A percentile compares a stretch with the other conserved stretches of the same genome.
These are phyloP conservation scores for Coniochaeta sp. DNA, from an alignment of 2,329 filamentous ascomycete species.

Conservation along the genomic window DNA sequence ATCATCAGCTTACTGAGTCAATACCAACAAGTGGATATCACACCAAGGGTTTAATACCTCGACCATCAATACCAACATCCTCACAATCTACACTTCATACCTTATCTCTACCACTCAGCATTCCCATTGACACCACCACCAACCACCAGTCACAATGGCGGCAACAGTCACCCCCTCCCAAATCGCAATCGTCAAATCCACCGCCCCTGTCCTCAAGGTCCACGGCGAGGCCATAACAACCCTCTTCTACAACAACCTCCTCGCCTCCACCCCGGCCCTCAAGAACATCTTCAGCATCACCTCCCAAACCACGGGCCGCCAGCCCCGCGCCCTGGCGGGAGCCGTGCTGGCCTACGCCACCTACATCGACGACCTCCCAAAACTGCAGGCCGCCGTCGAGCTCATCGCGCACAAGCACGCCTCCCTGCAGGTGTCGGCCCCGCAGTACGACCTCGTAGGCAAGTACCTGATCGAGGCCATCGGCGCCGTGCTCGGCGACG, in stretches of 20 bases:
- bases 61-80: too few species aligned
- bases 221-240: slow-evolving; percentile 65
- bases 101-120: background rate
- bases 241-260: slow-evolving; percentile 64
- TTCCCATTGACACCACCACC: too few species aligned
- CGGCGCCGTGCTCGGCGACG: slow-evolving; percentile 58
- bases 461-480: slow-evolving; percentile 62
- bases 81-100: background rate
- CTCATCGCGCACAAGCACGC: slow-evolving; percentile 73
- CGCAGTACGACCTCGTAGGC: slow-evolving; percentile 66
- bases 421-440: slow-evolving; percentile 60
- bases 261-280: slow-evolving; percentile 56
- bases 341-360: slow-evolving; percentile 66
- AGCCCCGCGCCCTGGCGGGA: slow-evolving; percentile 61
- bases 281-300: slow-evolving; percentile 65
- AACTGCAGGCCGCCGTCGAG: slow-evolving; percentile 49
- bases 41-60: too few species aligned
- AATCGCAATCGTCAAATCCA: slow-evolving; percentile 67
- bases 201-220: slow-evolving; percentile 62
- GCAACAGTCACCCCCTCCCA: slow-evolving; percentile 53
- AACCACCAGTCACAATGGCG: slow-evolving; percentile 9
- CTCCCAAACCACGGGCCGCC: slow-evolving; percentile 61
- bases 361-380: slow-evolving; percentile 63
- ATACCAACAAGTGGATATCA: too few species aligned
- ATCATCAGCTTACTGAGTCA: too few species aligned